These are phyloP conservation scores for Mycena venus DNA, from an alignment of 768 basidiomycete species.

Conservation along the genomic window DNA sequence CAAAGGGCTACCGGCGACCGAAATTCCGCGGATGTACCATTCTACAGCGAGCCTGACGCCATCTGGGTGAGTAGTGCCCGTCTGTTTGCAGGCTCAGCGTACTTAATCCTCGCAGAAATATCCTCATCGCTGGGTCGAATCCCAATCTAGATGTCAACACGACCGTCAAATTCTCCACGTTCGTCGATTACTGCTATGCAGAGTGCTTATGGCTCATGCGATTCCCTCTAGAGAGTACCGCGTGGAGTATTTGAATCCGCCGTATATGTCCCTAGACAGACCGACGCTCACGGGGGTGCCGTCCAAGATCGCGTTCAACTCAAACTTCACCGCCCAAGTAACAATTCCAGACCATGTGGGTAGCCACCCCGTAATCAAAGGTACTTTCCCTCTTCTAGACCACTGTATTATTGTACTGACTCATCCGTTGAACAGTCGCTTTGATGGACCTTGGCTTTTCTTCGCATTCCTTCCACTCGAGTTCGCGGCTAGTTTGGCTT, in stretches of 20 bases:
- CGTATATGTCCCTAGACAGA: constrained; percentile 42
- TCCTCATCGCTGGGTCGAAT: constrained; percentile 7
- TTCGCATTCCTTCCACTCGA: constrained; percentile 49
- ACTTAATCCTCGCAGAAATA: neutral
- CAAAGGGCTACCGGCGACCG: constrained; percentile 40
- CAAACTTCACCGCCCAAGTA: constrained; percentile 43
- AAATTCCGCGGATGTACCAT: constrained; percentile 50
- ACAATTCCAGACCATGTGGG: constrained; percentile 36
- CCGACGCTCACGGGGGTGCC: constrained; percentile 41
- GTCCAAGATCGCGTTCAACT: constrained; percentile 41
- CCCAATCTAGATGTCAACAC: constrained; percentile 36
- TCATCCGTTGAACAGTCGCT: constrained; percentile 32
- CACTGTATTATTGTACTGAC: neutral
- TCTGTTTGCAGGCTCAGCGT: neutral
- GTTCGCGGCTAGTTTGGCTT: constrained; percentile 49
- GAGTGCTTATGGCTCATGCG: too few relatives aligned
- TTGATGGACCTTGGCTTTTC: constrained; percentile 51
- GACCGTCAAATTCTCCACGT: constrained; percentile 33
- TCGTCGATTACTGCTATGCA: neutral
- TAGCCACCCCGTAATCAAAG: neutral
- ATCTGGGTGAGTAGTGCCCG: constrained; percentile 37
- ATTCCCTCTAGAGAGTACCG: constrained; percentile 42
- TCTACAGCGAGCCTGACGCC: constrained; percentile 50
- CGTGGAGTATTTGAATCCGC: constrained; percentile 45
- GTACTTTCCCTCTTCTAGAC: neutral